Evolutionary conservation across 1,284 basidiomycete genomes (phyloP).

Genomic region (Apiotrichum domesticum): DNA sequence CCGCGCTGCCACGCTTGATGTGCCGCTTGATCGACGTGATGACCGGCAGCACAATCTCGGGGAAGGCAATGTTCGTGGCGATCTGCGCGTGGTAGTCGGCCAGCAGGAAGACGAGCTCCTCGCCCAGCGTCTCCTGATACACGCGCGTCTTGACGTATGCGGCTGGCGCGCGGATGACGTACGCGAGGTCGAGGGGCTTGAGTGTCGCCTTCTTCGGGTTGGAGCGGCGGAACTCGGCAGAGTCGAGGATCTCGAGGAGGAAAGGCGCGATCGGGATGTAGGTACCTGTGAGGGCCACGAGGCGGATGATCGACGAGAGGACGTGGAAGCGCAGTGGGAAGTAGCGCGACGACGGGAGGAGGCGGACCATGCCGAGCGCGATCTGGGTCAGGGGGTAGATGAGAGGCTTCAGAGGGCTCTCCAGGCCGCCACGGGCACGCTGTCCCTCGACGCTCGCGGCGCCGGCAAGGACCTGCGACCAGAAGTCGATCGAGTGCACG

Average conservation of each 20-base stretch:
- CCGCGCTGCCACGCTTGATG: slow-evolving; percentile 55
- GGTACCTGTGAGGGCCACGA: slow-evolving; percentile 69
- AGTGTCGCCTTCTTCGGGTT: slow-evolving; percentile 82
- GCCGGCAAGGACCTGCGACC: slow-evolving; percentile 80
- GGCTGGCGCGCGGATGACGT: slow-evolving; percentile 77
- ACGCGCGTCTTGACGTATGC: slow-evolving; percentile 84
- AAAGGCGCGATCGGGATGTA: slow-evolving; percentile 84
- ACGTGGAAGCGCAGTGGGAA: slow-evolving; percentile 75
- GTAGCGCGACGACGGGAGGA: slow-evolving; percentile 73
- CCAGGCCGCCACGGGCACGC: slow-evolving; percentile 52
- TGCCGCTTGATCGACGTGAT: slow-evolving; percentile 63
- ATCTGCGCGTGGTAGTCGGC: slow-evolving; percentile 67
- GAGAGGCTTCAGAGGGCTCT: slow-evolving; percentile 76
- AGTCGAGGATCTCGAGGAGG: slow-evolving; percentile 79
- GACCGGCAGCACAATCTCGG: slow-evolving; percentile 84
- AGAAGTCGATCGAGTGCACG: slow-evolving; percentile 93
- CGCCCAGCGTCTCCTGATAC: slow-evolving; percentile 74
- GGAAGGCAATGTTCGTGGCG: slow-evolving; percentile 75
- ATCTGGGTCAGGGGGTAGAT: slow-evolving; percentile 96
- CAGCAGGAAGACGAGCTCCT: slow-evolving; percentile 73
- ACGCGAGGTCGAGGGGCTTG: slow-evolving; percentile 81
- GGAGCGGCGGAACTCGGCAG: slow-evolving; percentile 63
- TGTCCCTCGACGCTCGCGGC: slow-evolving; percentile 63
- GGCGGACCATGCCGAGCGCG: slow-evolving; percentile 82
- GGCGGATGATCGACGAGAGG: slow-evolving; percentile 62